Conservation (phyloP, 139 green algal genomes). For the Coelastrella sp. region DNA sequence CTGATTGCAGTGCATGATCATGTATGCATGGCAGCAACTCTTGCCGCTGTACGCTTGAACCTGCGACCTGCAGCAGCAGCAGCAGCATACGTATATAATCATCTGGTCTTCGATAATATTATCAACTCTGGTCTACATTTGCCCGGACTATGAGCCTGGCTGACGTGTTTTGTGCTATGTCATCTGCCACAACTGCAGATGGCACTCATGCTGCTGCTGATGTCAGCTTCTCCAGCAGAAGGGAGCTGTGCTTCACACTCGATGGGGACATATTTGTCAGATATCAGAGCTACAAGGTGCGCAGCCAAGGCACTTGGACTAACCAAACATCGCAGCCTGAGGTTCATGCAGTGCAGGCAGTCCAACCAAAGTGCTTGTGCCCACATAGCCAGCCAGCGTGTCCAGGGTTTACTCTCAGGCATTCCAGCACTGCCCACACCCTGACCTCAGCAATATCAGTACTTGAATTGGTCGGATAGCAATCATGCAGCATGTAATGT, state of each 20-base stretch:
- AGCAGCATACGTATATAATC: no score
- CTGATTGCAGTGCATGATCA: neutral
- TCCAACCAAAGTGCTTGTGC: no score
- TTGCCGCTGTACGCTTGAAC: neutral
- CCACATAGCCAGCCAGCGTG: no score
- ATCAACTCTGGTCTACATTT: no score
- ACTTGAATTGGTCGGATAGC: no score
- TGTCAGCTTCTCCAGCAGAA: constrained; percentile 74
- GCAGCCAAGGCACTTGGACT: neutral
- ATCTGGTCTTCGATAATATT: no score
- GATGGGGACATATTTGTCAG: constrained; percentile 97
- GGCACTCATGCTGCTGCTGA: constrained; percentile 84
- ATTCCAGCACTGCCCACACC: neutral
- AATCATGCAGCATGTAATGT: no score
- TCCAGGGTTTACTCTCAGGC: no score
- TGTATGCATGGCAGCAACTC: neutral
- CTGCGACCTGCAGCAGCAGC: neutral
- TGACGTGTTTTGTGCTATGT: neutral
- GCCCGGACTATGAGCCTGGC: no score
- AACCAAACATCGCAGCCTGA: no score
- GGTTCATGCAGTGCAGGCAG: no score
- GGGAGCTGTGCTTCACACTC: constrained; percentile 99
- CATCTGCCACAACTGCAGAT: neutral
- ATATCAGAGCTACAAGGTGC: constrained; percentile 97
- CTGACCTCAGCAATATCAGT: neutral